These are phyloP conservation scores for Paramecium sexaurelia DNA, from an alignment of 73 alveolate species.

Conservation along the genomic window DNA sequence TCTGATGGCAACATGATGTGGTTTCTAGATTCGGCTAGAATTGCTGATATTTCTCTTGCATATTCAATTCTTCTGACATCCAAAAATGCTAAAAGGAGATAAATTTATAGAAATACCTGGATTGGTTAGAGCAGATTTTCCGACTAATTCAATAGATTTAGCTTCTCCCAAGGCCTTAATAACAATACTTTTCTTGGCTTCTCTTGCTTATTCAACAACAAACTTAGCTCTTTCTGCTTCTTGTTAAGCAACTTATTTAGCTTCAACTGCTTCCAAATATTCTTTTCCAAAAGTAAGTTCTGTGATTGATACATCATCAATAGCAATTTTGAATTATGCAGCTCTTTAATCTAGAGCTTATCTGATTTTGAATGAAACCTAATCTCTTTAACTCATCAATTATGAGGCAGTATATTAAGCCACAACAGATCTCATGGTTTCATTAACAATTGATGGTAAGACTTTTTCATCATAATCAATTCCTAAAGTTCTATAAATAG, in stretches of 20 bases:
- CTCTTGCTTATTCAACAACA: constrained; percentile 88
- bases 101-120: constrained; percentile 54
- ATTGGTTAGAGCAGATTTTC: constrained; percentile 74
- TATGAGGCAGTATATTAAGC: constrained; percentile 86
- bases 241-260: constrained; percentile 96
- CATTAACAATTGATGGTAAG: constrained; percentile 95
- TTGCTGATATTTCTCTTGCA: constrained; percentile 84
- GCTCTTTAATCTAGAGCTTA: constrained; percentile 87
- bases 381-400: constrained; percentile 89
- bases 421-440: constrained; percentile 85
- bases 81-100: constrained; percentile 76
- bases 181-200: constrained; percentile 89
- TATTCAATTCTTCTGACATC: constrained; percentile 90
- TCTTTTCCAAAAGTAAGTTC: constrained; percentile 79
- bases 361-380: constrained; percentile 81
- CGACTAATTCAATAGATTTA: constrained; percentile 81
- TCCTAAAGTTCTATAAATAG: constrained; percentile 88
- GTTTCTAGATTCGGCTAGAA: constrained; percentile 82
- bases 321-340: constrained; percentile 81
- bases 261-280: constrained; percentile 84
- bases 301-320: constrained; percentile 94
- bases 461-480: constrained; percentile 95
- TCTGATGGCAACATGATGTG: constrained; percentile 82
- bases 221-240: constrained; percentile 96
- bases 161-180: constrained; percentile 96